A percentile compares a stretch with the other conserved stretches of the same genome.
These are phyloP conservation scores for Alternaria metachromatica DNA, from an alignment of 2,329 filamentous ascomycete species.

Conservation along the genomic window DNA sequence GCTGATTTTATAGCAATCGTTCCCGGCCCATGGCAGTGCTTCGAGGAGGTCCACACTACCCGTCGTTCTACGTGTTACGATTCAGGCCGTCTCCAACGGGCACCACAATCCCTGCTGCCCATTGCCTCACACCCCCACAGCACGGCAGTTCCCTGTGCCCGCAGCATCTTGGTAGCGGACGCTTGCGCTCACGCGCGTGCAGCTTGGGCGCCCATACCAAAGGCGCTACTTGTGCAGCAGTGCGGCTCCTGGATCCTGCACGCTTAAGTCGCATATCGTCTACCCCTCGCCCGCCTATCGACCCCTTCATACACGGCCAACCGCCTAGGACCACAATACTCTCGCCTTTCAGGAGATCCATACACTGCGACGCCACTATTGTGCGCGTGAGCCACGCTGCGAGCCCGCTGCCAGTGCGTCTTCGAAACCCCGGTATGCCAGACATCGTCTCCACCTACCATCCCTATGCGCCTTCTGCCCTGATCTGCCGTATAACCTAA, in stretches of 20 bases:
- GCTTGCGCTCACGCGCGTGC: constrained; percentile 33
- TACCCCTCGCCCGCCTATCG: constrained; percentile 28
- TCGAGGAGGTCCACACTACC: constrained; percentile 18
- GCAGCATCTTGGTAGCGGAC: constrained; percentile 33
- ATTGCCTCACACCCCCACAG: constrained; percentile 40
- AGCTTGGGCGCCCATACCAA: constrained; percentile 18
- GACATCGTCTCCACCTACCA: constrained; percentile 44
- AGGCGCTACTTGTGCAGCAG: constrained; percentile 25
- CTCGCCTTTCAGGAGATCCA: constrained; percentile 26
- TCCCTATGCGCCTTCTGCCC: constrained; percentile 40
- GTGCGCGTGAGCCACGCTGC: constrained; percentile 48
- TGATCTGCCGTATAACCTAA: constrained; percentile 47
- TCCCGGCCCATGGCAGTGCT: constrained; percentile 18
- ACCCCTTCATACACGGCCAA: constrained; percentile 33
- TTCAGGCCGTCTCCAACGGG: constrained; percentile 23
- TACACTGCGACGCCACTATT: constrained; percentile 32
- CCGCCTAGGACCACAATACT: constrained; percentile 17
- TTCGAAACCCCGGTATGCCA: constrained; percentile 39
- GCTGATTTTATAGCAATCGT: constrained; percentile 24
- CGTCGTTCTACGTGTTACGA: constrained; percentile 25
- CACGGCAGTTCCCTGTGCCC: constrained; percentile 47
- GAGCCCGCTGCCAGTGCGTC: constrained; percentile 31
- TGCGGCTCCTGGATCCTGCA: constrained; percentile 38
- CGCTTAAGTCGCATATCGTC: constrained; percentile 31
- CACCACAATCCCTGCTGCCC: constrained; percentile 29